Evolutionary conservation across 2,329 filamentous ascomycete genomes (phyloP), one percentile per base, ranked within the genome.

Genomic region (Botryotinia narcissicola): DNA sequence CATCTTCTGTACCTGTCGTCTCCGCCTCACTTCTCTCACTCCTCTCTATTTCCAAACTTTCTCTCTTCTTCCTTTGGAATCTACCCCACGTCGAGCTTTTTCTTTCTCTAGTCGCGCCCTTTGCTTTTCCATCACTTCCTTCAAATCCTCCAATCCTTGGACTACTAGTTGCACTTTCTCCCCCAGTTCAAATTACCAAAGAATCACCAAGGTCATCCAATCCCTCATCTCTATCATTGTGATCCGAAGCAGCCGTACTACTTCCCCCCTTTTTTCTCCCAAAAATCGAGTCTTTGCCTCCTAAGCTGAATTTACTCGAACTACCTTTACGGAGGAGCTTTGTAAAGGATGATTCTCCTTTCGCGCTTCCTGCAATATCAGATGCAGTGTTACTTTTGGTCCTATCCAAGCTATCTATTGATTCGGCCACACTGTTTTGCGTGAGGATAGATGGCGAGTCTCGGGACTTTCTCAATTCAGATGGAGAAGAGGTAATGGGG

Each of bases 321-420:
- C 88, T 90, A 68, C 89, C 88, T 82, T 91, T 91, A 46, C 89
- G 87, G 73, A 91, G 87, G 67, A 91, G 84, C 80, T 90, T 74
- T 88, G 79, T 86, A 84, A 76, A 90, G 83, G 71, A 76, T 20
- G 88, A 87, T 29, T 79, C 79, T 67, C 89, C 84, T 78, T 87
- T 88, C 44, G 81, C 75, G 48, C 81, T 82, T 4, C 84, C 84
- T 35, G 79, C 78, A 29, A 86, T 82, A 54, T 91, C 89, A 8
- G 87, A 89, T 4, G 85, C 83, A 3, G 88, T 86, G 78, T 89
- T 89, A 62, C 89, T 90, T 61, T 85, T 82, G 4, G 85, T 84
- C 29, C 83, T 83, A 74, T 91, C 89, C 22, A 91, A 81, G 46
- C 78, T 80, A 25, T 81, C 80, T 40, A 77, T 73, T 18, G 78